Evolutionary conservation across 1,284 basidiomycete genomes (phyloP).

Genomic region (Retiboletus fuscus): DNA sequence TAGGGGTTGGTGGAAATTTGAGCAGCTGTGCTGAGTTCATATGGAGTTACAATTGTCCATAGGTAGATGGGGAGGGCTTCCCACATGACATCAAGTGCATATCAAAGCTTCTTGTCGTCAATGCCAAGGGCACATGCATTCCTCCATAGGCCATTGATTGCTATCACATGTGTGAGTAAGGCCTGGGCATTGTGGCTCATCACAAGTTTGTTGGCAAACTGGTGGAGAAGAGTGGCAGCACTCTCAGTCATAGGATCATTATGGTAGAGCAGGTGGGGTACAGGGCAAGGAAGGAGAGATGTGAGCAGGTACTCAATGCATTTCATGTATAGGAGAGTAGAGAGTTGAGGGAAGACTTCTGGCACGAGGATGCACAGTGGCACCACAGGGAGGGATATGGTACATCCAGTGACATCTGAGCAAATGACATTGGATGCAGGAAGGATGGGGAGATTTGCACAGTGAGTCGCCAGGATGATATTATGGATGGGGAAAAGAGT

Average conservation of each 20-base stretch:
- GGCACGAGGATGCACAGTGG: constrained; percentile 62
- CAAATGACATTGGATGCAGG: constrained; percentile 41
- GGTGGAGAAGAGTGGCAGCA: constrained; percentile 27
- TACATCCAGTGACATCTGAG: constrained; percentile 33
- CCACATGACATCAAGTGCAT: constrained; percentile 68
- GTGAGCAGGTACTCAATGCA: constrained; percentile 57
- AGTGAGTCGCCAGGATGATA: constrained; percentile 66
- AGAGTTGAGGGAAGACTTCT: constrained; percentile 62
- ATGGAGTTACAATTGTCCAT: too few species aligned
- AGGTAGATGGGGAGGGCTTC: constrained; percentile 50
- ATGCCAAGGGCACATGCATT: constrained; percentile 72
- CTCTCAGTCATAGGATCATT: constrained; percentile 30
- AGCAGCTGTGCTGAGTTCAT: too few species aligned
- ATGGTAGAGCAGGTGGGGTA: constrained; percentile 38
- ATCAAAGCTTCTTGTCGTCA: constrained; percentile 65
- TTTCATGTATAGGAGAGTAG: constrained; percentile 56
- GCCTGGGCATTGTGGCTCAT: constrained; percentile 43
- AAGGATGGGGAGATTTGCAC: constrained; percentile 61
- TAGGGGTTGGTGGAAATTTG: too few species aligned
- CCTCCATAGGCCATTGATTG: constrained; percentile 68
- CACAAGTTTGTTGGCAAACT: constrained; percentile 48
- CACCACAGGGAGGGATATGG: constrained; percentile 58
- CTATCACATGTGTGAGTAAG: constrained; percentile 55
- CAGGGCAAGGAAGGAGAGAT: constrained; percentile 48
- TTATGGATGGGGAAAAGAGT: constrained; percentile 68